phyloP scores from a whole-genome alignment of 257 asterid genomes.

The Solanum medicagineum region DNA sequence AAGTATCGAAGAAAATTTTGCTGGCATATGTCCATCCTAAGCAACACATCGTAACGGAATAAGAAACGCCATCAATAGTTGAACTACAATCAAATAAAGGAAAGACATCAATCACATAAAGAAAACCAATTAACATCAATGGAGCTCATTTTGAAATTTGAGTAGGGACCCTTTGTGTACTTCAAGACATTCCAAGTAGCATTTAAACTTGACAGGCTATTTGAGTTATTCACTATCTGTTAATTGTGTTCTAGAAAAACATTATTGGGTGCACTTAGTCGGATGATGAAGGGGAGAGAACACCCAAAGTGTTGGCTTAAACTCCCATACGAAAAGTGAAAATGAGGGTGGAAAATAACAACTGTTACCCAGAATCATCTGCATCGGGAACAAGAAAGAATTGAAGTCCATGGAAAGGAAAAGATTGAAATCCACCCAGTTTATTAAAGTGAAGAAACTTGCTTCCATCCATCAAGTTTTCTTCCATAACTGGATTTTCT shows the following conservation, averaged over 20 bases:
- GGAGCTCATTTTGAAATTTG: not conserved
- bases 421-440: not conserved
- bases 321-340: not conserved
- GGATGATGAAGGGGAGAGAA: not conserved
- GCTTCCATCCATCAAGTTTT: not conserved
- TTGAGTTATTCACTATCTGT: not conserved
- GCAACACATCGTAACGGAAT: constrained; percentile 9
- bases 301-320: not conserved
- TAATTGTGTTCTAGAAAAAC: not conserved
- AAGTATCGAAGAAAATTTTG: constrained; percentile 70
- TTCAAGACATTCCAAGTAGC: not conserved
- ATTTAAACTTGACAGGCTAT: not conserved
- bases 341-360: not conserved
- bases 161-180: not conserved
- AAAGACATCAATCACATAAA: not conserved
- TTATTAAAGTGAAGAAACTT: not conserved
- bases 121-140: not conserved
- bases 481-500: not conserved
- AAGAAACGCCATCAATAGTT: constrained; percentile 3
- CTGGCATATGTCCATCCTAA: constrained; percentile 73
- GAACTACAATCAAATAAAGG: not conserved
- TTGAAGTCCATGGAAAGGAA: not conserved
- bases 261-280: not conserved
- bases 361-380: not conserved
- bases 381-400: not conserved